Evolutionary conservation across 345 rosid species (phyloP), one percentile per base, ranked within the genome.

Genomic region (Pugionium dolabratum): DNA sequence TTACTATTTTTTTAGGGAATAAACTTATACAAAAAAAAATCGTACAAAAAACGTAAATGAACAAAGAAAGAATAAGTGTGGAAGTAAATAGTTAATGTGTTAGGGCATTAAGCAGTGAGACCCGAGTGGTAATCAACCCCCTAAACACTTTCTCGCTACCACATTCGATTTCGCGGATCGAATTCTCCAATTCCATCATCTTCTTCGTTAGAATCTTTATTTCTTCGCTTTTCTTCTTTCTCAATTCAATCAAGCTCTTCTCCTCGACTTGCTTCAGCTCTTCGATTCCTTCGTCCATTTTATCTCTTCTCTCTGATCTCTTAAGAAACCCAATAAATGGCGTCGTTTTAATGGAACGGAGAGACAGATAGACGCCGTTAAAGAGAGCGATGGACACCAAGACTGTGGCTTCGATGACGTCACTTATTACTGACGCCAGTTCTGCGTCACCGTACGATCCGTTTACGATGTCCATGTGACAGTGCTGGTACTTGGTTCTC

Each of bases 71-170:
- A 32, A 32, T 39, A 73, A 59, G 10, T 28, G 26, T 2, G n/a
- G 44, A 37, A 39, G 39, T 39, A 26, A 37, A 37, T 37, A 54
- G 34, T 74, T 70, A 70, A 45, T 53, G 62, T 47, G 79, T 66
- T 28, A 76, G 30, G 62, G 76, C 72, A 59, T 76, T 76, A 42
- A 76, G 79, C 64, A 76, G 7, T 1, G 79, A 76, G 41, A 76
- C 79, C 0, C 79, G 75, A 70, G 79, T 76, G 31, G 39, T 54
- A 59, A 76, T 76, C 65, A 76, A 59, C 52, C 76, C 66, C 72
- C 79, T 76, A 65, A 71, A 70, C 71, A 76, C 76, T 66, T 70
- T 76, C 64, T 76, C 76, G 43, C 69, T 71, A 7, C 47, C 72
- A 59, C 47, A 59, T 60, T 76, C 79, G 5, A 76, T 71, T 45